Evolutionary conservation across 2,329 filamentous ascomycete species (phyloP).

Genomic region (Fusarium foetens): DNA sequence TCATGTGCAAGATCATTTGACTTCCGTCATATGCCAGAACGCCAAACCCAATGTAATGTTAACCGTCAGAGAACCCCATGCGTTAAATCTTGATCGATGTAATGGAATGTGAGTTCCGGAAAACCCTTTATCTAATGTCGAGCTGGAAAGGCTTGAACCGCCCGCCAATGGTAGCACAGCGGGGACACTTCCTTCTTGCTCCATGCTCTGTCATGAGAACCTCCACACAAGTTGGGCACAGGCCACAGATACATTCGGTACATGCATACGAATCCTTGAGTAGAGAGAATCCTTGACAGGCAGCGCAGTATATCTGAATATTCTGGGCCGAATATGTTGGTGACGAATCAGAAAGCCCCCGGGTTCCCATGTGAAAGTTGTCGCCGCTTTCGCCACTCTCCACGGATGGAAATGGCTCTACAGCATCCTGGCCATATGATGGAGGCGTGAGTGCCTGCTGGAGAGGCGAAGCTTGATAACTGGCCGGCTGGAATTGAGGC

Average conservation of each 20-base stretch:
- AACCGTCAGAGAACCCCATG: slow-evolving; percentile 25
- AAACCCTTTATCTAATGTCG: slow-evolving; percentile 72
- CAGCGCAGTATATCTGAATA: slow-evolving; percentile 92
- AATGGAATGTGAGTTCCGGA: slow-evolving; percentile 33
- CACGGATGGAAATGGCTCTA: slow-evolving; percentile 89
- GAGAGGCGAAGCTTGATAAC: slow-evolving; percentile 88
- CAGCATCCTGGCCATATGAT: slow-evolving; percentile 70
- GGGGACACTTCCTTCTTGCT: slow-evolving; percentile 79
- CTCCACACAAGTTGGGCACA: slow-evolving; percentile 89
- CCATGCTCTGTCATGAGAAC: slow-evolving; percentile 80
- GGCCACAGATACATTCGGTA: slow-evolving; percentile 93
- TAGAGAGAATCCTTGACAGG: slow-evolving; percentile 80
- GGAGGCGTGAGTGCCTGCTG: slow-evolving; percentile 92
- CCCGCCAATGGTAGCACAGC: slow-evolving; percentile 81
- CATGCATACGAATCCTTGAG: slow-evolving; percentile 91
- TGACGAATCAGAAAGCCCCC: slow-evolving; percentile 75
- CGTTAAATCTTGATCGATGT: slow-evolving; percentile 13
- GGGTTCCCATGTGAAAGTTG: slow-evolving; percentile 75
- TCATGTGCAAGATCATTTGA: slow-evolving; percentile 35
- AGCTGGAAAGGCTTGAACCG: slow-evolving; percentile 87
- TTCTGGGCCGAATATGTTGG: slow-evolving; percentile 77
- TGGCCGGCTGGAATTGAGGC: slow-evolving; percentile 69
- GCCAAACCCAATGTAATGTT: slow-evolving; percentile 42
- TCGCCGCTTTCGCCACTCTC: slow-evolving; percentile 80
- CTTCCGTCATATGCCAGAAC: slow-evolving; percentile 41